These are phyloP conservation scores for Isabelozyma pseudorhagii DNA, from an alignment of 805 yeast genomes.

Conservation along the genomic window DNA sequence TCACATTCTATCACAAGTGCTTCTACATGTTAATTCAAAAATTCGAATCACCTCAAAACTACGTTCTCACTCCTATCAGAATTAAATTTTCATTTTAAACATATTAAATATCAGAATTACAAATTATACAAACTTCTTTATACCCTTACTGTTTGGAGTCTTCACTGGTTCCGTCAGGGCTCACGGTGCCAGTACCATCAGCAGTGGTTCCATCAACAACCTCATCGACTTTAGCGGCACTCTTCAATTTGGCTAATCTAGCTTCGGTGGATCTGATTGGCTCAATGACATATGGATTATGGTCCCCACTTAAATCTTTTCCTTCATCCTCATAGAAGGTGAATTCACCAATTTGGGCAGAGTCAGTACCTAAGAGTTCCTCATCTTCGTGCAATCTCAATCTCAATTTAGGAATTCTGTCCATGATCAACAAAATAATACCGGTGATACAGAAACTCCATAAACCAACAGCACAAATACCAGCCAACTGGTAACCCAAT, in stretches of 20 bases:
- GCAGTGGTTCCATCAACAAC: slow-evolving; percentile 10
- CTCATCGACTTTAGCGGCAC: slow-evolving; percentile 12
- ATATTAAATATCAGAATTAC: neutral
- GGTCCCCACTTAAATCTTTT: slow-evolving; percentile 18
- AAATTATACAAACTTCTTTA: neutral
- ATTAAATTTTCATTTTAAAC: too few relatives aligned
- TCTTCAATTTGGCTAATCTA: slow-evolving; percentile 30
- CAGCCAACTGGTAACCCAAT: slow-evolving; percentile 87
- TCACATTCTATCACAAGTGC: too few relatives aligned
- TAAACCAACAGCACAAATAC: slow-evolving; percentile 60
- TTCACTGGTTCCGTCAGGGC: slow-evolving; percentile 6
- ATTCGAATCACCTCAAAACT: too few relatives aligned
- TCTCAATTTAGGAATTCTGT: slow-evolving; percentile 75
- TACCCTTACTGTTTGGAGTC: slow-evolving; percentile 2
- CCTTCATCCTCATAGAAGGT: slow-evolving; percentile 64
- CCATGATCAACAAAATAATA: slow-evolving; percentile 61
- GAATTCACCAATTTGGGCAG: slow-evolving; percentile 87
- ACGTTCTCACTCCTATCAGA: too few relatives aligned
- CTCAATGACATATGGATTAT: slow-evolving; percentile 62
- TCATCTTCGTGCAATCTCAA: slow-evolving; percentile 82
- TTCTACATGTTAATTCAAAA: too few relatives aligned
- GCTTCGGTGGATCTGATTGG: slow-evolving; percentile 66
- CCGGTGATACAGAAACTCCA: slow-evolving; percentile 79
- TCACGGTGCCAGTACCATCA: slow-evolving; percentile 9
- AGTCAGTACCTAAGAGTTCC: slow-evolving; percentile 85